Conservation (phyloP, 192 early-diverging fungal genomes). For the Glomus cerebriforme region DNA sequence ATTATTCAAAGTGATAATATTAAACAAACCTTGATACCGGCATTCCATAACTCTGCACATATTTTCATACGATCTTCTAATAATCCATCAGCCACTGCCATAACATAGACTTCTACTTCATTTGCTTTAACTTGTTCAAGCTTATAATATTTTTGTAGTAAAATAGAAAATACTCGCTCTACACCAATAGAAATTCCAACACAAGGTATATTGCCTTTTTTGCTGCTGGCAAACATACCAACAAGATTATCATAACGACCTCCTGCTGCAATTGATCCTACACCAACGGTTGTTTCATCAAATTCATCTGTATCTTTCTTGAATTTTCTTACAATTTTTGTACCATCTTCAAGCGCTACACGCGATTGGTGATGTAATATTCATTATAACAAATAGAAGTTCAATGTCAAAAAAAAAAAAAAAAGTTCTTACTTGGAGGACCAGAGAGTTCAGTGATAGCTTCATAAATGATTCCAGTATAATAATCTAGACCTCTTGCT, state of each 20-base stretch:
- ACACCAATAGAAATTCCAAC: slow-evolving; percentile 96
- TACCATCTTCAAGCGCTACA: slow-evolving; percentile 48
- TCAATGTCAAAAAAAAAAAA: background rate
- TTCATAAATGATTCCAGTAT: slow-evolving; percentile 99
- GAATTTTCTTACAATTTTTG: slow-evolving; percentile 39
- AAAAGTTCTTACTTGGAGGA: slow-evolving; percentile 48
- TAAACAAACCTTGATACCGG: slow-evolving; percentile 63
- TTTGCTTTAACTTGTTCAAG: slow-evolving; percentile 69
- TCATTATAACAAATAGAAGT: background rate
- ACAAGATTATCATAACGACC: slow-evolving; percentile 98
- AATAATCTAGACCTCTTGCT: slow-evolving; percentile 98
- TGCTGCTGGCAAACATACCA: slow-evolving; percentile 85
- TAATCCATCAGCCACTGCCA: slow-evolving; percentile 75
- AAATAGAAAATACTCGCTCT: slow-evolving; percentile 91
- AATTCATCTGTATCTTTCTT: slow-evolving; percentile 58
- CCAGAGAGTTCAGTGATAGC: slow-evolving; percentile 71
- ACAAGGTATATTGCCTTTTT: slow-evolving; percentile 82
- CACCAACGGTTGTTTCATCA: slow-evolving; percentile 79
- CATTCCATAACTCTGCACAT: slow-evolving; percentile 89
- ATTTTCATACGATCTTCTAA: slow-evolving; percentile 89
- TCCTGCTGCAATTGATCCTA: slow-evolving; percentile 95
- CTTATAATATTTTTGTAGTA: slow-evolving; percentile 66
- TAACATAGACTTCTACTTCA: slow-evolving; percentile 84
- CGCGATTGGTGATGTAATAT: background rate
- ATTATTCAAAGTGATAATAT: background rate